These are phyloP conservation scores for Apiospora pterosperma DNA, from an alignment of 2,329 filamentous ascomycete genomes.

Conservation along the genomic window DNA sequence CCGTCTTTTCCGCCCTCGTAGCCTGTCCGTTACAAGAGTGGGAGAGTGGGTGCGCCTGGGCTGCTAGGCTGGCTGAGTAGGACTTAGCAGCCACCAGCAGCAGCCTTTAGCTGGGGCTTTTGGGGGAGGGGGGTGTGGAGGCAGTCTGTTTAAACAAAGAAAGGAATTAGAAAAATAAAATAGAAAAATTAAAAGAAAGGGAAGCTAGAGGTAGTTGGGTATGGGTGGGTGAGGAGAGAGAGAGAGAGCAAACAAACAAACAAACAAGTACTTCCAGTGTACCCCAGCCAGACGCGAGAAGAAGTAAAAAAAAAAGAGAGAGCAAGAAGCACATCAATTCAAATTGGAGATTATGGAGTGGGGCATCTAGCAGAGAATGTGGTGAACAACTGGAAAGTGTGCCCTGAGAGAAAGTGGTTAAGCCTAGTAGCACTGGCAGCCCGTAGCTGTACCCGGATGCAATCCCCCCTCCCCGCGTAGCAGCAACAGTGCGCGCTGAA, in stretches of 20 bases:
- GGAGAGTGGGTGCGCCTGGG: not conserved
- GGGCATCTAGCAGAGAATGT: not conserved
- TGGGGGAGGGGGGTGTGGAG: not conserved
- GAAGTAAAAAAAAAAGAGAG: conserved; percentile 12
- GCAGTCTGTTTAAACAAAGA: not conserved
- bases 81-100: not conserved
- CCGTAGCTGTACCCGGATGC: conserved; percentile 13
- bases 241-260: not conserved
- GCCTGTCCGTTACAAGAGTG: conserved; percentile 1
- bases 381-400: conserved; percentile 11
- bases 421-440: conserved; percentile 23
- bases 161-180: not conserved
- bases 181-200: not conserved
- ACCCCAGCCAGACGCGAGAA: conserved; percentile 12
- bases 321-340: not conserved
- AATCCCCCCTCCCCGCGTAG: conserved; percentile 4
- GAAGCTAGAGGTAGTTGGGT: not conserved
- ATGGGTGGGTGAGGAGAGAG: not conserved
- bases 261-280: not conserved
- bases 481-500: conserved; percentile 1
- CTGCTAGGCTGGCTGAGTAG: not conserved
- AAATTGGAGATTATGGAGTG: conserved; percentile 1
- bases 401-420: conserved; percentile 18
- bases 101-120: not conserved
- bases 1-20: not conserved